phyloP scores from a whole-genome alignment of 2,329 filamentous ascomycete genomes.

The Cytospora mali region DNA sequence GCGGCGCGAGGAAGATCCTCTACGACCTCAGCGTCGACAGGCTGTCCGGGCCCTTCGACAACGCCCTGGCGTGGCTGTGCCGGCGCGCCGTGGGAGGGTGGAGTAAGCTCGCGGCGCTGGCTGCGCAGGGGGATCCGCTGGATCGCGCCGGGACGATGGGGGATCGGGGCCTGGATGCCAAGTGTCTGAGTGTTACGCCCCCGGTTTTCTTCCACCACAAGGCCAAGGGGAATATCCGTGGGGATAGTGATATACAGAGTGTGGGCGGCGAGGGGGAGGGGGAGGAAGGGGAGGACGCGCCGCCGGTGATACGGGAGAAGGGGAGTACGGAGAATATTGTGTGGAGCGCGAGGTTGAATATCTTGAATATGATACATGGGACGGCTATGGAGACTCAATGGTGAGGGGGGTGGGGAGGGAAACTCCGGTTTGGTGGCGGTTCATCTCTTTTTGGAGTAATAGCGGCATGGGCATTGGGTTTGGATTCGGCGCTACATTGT shows the following conservation, averaged over 20 bases:
- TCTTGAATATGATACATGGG: slow-evolving; percentile 37
- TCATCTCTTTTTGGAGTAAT: not conserved
- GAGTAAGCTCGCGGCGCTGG: slow-evolving; percentile 20
- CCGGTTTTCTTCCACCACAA: slow-evolving; percentile 40
- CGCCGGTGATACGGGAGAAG: slow-evolving; percentile 33
- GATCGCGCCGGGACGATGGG: slow-evolving; percentile 21
- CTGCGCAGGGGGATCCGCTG: slow-evolving; percentile 14
- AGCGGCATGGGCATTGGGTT: not conserved
- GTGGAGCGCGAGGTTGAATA: slow-evolving; percentile 40
- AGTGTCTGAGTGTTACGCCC: slow-evolving; percentile 40
- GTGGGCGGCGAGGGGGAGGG: slow-evolving; percentile 28
- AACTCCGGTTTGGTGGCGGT: not conserved
- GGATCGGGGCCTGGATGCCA: slow-evolving; percentile 35
- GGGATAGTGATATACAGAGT: slow-evolving; percentile 38
- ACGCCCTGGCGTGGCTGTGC: slow-evolving; percentile 38
- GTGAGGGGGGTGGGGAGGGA: not conserved
- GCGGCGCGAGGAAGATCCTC: slow-evolving; percentile 33
- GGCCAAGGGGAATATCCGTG: slow-evolving; percentile 32
- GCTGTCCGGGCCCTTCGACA: slow-evolving; percentile 37
- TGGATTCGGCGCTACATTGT: not conserved
- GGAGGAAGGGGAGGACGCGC: not conserved
- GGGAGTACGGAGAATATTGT: slow-evolving; percentile 40
- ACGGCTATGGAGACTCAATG: slow-evolving; percentile 36
- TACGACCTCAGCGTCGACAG: slow-evolving; percentile 37
- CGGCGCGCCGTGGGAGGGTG: slow-evolving; percentile 34